A percentile compares a stretch with the other conserved stretches of the same genome.
Conservation (phyloP, 73 alveolate species). For the Paraurostyla sp. region DNA sequence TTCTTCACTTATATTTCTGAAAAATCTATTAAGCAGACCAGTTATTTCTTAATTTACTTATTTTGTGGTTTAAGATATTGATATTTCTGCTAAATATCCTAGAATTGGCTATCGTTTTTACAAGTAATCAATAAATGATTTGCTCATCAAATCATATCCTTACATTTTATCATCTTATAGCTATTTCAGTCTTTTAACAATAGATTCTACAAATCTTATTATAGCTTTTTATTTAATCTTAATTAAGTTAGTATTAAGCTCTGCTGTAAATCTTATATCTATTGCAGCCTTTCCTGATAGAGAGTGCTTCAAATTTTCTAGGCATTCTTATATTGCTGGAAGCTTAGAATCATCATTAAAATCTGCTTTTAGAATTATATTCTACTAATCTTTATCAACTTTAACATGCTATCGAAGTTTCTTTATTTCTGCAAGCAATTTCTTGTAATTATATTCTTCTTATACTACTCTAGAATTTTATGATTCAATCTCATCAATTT, state of each 20-base stretch:
- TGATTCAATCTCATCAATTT: conserved; percentile 50
- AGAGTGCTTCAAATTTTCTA: conserved; percentile 2
- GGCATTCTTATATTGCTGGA: background rate
- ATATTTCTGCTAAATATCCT: conserved; percentile 5
- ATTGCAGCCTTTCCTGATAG: background rate
- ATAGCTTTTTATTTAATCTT: background rate
- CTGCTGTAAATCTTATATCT: background rate
- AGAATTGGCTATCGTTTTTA: background rate
- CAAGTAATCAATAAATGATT: background rate
- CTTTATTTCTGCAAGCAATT: conserved; percentile 12
- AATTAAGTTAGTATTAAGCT: background rate
- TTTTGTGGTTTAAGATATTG: background rate
- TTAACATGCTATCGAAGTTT: background rate
- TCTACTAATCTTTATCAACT: conserved; percentile 6
- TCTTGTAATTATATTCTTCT: conserved; percentile 35
- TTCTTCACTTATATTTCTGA: conserved; percentile 45
- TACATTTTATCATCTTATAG: background rate
- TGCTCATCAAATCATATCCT: background rate
- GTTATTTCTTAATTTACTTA: background rate
- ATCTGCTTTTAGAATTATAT: conserved; percentile 3
- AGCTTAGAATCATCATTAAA: conserved; percentile 32
- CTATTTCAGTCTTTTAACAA: background rate
- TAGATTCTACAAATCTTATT: conserved; percentile 21
- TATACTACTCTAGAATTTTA: conserved; percentile 33
- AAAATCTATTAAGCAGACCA: conserved; percentile 20